phyloP scores from a whole-genome alignment of 164 flowering plant species.

The Paratinospora sagittata region DNA sequence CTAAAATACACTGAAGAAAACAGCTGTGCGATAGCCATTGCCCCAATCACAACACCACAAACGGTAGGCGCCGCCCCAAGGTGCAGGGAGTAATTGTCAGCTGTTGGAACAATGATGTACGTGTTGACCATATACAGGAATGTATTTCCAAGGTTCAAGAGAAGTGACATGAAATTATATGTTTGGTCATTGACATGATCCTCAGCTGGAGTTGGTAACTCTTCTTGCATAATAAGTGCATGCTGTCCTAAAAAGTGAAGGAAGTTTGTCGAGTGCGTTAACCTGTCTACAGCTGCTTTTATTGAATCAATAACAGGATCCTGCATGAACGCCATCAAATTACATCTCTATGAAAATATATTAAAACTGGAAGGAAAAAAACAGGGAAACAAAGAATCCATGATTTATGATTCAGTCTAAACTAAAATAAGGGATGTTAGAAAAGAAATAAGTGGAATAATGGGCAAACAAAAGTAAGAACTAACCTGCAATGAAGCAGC shows the following conservation, averaged over 20 bases:
- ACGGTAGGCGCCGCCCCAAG: constrained; percentile 65
- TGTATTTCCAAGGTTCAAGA: constrained; percentile 47
- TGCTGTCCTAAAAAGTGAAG: constrained; percentile 52
- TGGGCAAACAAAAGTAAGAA: not conserved
- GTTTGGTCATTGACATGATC: constrained; percentile 30
- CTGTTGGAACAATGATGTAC: constrained; percentile 55
- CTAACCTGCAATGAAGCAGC: constrained; percentile 29
- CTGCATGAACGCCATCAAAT: constrained; percentile 27
- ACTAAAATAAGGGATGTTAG: not conserved
- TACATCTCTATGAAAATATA: not conserved
- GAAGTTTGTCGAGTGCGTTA: constrained; percentile 43
- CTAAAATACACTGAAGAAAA: too few species aligned
- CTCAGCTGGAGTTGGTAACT: constrained; percentile 32
- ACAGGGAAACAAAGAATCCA: not conserved
- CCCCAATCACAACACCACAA: constrained; percentile 57
- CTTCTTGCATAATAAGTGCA: constrained; percentile 52
- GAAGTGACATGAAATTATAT: constrained; percentile 46
- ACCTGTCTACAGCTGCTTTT: constrained; percentile 47
- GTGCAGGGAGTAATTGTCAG: constrained; percentile 48
- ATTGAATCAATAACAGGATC: constrained; percentile 50
- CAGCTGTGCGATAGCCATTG: constrained; percentile 64
- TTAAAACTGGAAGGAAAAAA: not conserved
- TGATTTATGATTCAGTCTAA: not conserved
- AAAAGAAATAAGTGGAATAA: not conserved
- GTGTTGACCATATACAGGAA: constrained; percentile 58